Evolutionary conservation across 352 stramenopile genomes (phyloP).

Genomic region (Globisporangium barbulae): DNA sequence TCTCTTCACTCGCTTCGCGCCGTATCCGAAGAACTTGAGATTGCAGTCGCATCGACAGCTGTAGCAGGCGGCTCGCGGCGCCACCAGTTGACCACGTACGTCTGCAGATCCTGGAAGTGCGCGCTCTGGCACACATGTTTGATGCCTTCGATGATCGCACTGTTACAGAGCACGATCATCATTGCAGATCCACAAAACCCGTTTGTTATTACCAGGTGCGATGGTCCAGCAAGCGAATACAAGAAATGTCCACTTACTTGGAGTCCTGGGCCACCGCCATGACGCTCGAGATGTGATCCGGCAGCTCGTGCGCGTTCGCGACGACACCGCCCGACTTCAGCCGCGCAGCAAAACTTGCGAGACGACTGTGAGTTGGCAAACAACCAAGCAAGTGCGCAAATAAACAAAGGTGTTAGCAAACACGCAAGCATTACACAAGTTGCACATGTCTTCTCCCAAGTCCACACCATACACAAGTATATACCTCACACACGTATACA

Average conservation of each 20-base stretch:
- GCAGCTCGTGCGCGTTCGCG: slow-evolving; percentile 40
- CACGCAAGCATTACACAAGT: not conserved
- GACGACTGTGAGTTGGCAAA: slow-evolving; percentile 31
- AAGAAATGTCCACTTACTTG: slow-evolving; percentile 24
- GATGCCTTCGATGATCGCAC: slow-evolving; percentile 56
- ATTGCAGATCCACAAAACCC: not conserved
- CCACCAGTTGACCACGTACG: slow-evolving; percentile 48
- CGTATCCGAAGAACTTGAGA: not conserved
- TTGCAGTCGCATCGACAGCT: not conserved
- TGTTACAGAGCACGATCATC: slow-evolving; percentile 5
- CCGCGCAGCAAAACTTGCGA: slow-evolving; percentile 8
- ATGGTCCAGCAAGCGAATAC: not conserved
- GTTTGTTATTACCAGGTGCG: not conserved
- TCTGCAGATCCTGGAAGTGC: slow-evolving; percentile 48
- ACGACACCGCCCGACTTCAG: slow-evolving; percentile 14
- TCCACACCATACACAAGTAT: not conserved
- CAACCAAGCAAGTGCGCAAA: slow-evolving; percentile 23
- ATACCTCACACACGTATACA: slow-evolving; percentile 18
- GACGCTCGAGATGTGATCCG: slow-evolving; percentile 53
- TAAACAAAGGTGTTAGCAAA: slow-evolving; percentile 24
- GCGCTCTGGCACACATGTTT: slow-evolving; percentile 46
- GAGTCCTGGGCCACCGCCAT: slow-evolving; percentile 58
- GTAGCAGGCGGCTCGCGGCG: not conserved
- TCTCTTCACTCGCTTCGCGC: not conserved
- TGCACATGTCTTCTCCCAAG: not conserved